phyloP scores from a whole-genome alignment of 768 basidiomycete genomes.

The Cystofilobasidium ferigula region DNA sequence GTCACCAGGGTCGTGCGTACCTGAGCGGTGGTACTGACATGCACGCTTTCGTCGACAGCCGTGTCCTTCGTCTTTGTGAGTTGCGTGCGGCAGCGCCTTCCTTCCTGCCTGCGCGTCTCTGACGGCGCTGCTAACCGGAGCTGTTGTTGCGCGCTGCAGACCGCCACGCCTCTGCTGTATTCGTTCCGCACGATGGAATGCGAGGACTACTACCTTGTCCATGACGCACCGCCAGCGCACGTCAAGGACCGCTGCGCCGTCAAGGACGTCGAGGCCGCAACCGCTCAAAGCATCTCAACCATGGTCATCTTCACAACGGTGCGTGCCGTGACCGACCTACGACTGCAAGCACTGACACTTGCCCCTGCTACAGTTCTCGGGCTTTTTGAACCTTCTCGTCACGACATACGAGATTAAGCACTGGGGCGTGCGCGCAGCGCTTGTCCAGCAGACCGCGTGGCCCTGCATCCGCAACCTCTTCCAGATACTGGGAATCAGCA shows the following conservation, averaged over 20 bases:
- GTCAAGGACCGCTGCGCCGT: slow-evolving; percentile 31
- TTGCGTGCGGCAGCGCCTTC: not conserved
- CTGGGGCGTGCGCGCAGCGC: slow-evolving; percentile 31
- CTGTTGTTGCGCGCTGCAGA: slow-evolving; percentile 10
- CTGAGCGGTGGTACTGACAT: not conserved
- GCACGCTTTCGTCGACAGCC: not conserved
- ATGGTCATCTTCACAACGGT: slow-evolving; percentile 3
- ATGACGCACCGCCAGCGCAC: slow-evolving; percentile 24
- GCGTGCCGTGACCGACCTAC: too few species aligned
- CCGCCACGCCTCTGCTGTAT: slow-evolving; percentile 34
- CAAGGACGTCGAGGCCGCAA: slow-evolving; percentile 29
- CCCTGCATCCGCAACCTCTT: slow-evolving; percentile 32
- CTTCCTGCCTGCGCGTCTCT: not conserved
- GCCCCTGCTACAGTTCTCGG: too few species aligned
- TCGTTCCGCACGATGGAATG: slow-evolving; percentile 34
- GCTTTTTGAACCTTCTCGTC: slow-evolving; percentile 34
- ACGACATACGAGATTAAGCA: slow-evolving; percentile 28
- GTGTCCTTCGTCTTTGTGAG: slow-evolving; percentile 15
- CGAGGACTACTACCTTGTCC: slow-evolving; percentile 31
- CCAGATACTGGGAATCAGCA: slow-evolving; percentile 31
- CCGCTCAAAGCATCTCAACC: slow-evolving; percentile 24
- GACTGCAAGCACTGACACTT: too few species aligned
- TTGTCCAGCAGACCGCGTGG: slow-evolving; percentile 35
- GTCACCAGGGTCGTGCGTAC: not conserved
- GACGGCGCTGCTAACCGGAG: not conserved